These are phyloP conservation scores for Alternaria dauci DNA, from an alignment of 2,329 filamentous ascomycete genomes.

Conservation along the genomic window DNA sequence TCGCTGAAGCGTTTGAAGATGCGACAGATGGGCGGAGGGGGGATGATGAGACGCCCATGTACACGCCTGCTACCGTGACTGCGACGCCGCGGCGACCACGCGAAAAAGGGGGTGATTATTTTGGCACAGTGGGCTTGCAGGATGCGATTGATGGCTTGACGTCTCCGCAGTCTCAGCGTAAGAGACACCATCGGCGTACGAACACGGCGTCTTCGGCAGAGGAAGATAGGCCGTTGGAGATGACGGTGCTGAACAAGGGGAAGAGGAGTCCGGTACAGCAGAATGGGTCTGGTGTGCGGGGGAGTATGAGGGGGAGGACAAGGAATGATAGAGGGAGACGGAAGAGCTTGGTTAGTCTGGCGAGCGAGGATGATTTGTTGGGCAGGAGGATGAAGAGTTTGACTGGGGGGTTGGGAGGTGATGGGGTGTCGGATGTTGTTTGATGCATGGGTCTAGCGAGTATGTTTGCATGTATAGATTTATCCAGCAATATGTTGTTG, in stretches of 20 bases:
- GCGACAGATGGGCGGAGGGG: conserved; percentile 35
- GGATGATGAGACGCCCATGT: conserved; percentile 21
- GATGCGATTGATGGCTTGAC: conserved; percentile 69
- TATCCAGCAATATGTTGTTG: too few relatives aligned
- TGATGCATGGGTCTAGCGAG: not conserved
- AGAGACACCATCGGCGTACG: conserved; percentile 56
- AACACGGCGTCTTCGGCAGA: conserved; percentile 70
- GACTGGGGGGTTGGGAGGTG: conserved; percentile 52
- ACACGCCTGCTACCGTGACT: conserved; percentile 13
- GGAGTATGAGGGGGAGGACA: conserved; percentile 30
- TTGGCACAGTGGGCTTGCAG: conserved; percentile 77
- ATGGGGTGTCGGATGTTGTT: conserved; percentile 18
- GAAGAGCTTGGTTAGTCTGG: conserved; percentile 56
- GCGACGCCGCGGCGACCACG: not conserved
- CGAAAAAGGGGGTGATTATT: conserved; percentile 72
- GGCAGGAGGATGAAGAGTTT: conserved; percentile 59
- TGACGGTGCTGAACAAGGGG: conserved; percentile 59
- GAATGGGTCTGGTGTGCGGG: not conserved
- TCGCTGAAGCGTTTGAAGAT: conserved; percentile 74
- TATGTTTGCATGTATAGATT: not conserved
- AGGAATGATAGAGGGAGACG: conserved; percentile 39
- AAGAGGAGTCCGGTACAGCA: conserved; percentile 32
- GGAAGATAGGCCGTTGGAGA: conserved; percentile 83
- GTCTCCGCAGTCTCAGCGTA: conserved; percentile 41
- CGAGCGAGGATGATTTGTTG: conserved; percentile 59